Conservation (phyloP, 768 basidiomycete species). For the Macrolepiota dolichaula region DNA sequence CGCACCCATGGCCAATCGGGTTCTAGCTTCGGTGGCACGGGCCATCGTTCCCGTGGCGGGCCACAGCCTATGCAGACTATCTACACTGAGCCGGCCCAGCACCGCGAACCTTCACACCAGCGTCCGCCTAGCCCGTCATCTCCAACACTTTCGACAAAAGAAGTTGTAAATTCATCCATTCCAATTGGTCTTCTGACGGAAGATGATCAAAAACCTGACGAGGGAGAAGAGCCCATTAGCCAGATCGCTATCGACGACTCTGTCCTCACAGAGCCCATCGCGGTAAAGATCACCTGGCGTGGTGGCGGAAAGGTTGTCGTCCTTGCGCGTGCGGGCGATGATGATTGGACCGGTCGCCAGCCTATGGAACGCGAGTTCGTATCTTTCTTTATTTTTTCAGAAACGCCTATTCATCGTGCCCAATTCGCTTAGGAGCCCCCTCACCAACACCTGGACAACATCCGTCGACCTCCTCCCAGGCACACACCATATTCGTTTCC, state of each 20-base stretch:
- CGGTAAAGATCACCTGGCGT: constrained; percentile 60
- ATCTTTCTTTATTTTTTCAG: not conserved
- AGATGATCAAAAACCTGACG: constrained; percentile 14
- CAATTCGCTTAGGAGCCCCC: constrained; percentile 22
- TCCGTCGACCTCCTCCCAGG: constrained; percentile 71
- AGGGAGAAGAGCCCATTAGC: constrained; percentile 9
- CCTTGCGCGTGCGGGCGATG: constrained; percentile 72
- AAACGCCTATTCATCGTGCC: constrained; percentile 8
- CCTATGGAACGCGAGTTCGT: constrained; percentile 64
- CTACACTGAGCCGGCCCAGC: constrained; percentile 27
- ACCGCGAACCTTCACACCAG: constrained; percentile 5
- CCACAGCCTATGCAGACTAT: constrained; percentile 45
- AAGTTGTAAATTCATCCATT: constrained; percentile 62
- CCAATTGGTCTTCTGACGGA: constrained; percentile 48
- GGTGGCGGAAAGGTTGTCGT: constrained; percentile 61
- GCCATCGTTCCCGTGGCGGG: not conserved
- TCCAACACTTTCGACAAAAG: constrained; percentile 42
- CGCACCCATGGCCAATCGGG: constrained; percentile 3
- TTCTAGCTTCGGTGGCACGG: not conserved
- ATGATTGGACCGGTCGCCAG: constrained; percentile 71
- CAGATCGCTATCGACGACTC: constrained; percentile 13
- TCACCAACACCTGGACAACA: constrained; percentile 29
- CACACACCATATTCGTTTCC: constrained; percentile 91
- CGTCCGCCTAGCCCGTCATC: constrained; percentile 4
- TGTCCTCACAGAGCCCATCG: constrained; percentile 26